A percentile compares a stretch with the other conserved stretches of the same genome.
These are phyloP conservation scores for Didymellaceae sp. DNA, from an alignment of 2,329 filamentous ascomycete genomes.

Conservation along the genomic window DNA sequence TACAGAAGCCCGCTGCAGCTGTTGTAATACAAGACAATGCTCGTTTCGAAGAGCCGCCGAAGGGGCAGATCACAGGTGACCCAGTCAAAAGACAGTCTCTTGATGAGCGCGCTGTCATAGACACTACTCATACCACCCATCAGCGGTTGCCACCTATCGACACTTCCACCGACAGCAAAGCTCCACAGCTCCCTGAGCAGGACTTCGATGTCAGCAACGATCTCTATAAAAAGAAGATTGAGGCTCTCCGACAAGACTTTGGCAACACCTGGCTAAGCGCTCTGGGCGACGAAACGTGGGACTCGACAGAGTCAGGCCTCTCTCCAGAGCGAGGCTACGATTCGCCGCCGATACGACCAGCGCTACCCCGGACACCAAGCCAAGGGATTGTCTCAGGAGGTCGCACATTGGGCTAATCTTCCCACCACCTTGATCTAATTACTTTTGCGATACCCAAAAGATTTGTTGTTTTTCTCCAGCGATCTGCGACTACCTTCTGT, in stretches of 20 bases:
- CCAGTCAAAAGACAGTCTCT: conserved; percentile 35
- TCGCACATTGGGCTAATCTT: conserved; percentile 46
- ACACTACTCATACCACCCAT: conserved; percentile 30
- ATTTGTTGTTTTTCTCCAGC: conserved; percentile 28
- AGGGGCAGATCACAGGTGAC: conserved; percentile 36
- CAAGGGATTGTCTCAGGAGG: conserved; percentile 50
- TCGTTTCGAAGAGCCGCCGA: conserved; percentile 36
- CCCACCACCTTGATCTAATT: conserved; percentile 25
- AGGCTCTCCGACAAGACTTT: conserved; percentile 82
- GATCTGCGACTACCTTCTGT: conserved; percentile 6
- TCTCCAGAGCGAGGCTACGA: conserved; percentile 40
- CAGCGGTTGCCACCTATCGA: conserved; percentile 43
- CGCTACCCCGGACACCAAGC: conserved; percentile 43
- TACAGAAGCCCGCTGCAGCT: conserved; percentile 22
- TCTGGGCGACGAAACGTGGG: conserved; percentile 76
- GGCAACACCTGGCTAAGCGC: conserved; percentile 88
- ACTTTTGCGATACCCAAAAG: conserved; percentile 48
- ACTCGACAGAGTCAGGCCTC: conserved; percentile 43
- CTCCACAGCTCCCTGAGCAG: conserved; percentile 16
- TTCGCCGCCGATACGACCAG: conserved; percentile 42
- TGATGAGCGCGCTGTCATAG: conserved; percentile 30
- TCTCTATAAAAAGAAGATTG: conserved; percentile 85
- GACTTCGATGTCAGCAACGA: conserved; percentile 75
- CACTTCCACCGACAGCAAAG: conserved; percentile 33
- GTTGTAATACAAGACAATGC: conserved; percentile 25